Conservation (phyloP, 139 green algal species). For the Parachlorella kessleri region DNA sequence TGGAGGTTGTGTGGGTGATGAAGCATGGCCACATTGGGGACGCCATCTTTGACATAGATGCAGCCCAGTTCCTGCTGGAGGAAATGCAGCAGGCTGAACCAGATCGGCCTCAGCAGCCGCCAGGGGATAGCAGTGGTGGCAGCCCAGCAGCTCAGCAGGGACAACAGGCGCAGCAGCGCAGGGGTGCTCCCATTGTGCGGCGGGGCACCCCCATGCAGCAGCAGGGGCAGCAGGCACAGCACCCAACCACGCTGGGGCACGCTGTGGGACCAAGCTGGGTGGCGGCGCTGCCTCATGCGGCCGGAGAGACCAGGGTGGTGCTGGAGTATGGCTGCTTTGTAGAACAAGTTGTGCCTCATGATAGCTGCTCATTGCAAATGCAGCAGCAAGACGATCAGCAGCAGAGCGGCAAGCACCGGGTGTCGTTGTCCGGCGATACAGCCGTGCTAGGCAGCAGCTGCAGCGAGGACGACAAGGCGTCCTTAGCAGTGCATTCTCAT, state of each 20-base stretch:
- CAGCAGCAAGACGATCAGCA: not conserved
- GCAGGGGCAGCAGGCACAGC: constrained; percentile 22
- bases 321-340: constrained; percentile 33
- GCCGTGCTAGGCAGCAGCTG: not conserved
- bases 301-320: not conserved
- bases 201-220: not conserved
- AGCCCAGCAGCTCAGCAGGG: not conserved
- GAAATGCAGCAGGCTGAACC: constrained; percentile 42
- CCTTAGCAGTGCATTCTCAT: no score
- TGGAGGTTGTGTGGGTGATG: constrained; percentile 79
- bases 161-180: constrained; percentile 14
- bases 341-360: not conserved
- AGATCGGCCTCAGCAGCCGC: no score
- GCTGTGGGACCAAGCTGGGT: constrained; percentile 64
- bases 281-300: not conserved
- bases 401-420: not conserved
- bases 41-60: constrained; percentile 88
- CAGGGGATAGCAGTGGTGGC: not conserved
- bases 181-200: no score
- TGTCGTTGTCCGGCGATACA: not conserved
- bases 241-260: constrained; percentile 37
- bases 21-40: constrained; percentile 85
- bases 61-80: constrained; percentile 70
- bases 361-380: not conserved
- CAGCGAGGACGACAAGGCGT: no score